Evolutionary conservation across 2,329 filamentous ascomycete genomes (phyloP).

Genomic region (Cercospora beticola): DNA sequence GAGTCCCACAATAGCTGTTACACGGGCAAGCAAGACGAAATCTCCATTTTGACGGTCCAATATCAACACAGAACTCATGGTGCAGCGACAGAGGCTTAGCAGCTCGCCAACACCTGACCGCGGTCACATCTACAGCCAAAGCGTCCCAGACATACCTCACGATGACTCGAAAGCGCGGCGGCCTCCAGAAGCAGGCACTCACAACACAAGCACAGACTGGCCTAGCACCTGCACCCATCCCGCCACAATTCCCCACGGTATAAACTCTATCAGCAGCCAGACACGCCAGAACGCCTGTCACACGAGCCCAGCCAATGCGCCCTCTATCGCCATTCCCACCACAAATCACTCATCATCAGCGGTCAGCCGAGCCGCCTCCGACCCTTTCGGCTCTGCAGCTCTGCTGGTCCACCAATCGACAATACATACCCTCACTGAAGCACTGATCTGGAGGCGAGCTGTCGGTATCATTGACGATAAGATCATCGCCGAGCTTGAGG

Average conservation of each 20-base stretch:
- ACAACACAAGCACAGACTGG: background rate
- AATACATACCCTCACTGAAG: background rate
- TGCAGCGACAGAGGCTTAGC: background rate
- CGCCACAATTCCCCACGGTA: background rate
- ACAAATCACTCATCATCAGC: background rate
- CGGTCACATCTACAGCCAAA: background rate
- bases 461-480: background rate
- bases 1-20: background rate
- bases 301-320: background rate
- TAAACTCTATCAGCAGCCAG: background rate
- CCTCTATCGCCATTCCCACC: background rate
- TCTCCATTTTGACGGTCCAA: background rate
- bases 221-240: background rate
- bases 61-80: background rate
- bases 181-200: background rate
- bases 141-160: background rate
- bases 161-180: background rate
- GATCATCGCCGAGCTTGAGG: background rate
- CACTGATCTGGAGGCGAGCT: background rate
- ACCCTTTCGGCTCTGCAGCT: constrained; percentile 2
- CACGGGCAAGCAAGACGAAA: background rate
- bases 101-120: background rate
- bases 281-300: background rate
- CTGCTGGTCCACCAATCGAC: background rate
- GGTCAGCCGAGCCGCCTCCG: background rate